Conservation (phyloP, 2,329 filamentous ascomycete genomes). For the Thielaviopsis euricoi region DNA sequence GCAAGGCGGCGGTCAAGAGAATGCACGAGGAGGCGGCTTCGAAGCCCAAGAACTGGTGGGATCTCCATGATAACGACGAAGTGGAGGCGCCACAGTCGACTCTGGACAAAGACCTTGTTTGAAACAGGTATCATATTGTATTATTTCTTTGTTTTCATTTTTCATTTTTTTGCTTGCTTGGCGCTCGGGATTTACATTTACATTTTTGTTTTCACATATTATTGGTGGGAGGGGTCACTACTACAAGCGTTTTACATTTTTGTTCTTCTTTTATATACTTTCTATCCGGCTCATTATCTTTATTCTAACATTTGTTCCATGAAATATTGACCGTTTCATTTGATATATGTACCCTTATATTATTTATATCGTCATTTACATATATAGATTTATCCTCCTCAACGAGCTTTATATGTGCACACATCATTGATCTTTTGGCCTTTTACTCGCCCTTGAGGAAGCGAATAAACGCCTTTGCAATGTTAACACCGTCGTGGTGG, state of each 20-base stretch:
- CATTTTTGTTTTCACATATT: neutral
- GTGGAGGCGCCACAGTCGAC: neutral
- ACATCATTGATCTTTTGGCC: neutral
- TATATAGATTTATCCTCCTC: neutral
- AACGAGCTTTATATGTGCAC: neutral
- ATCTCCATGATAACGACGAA: slow-evolving; percentile 17
- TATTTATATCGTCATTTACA: neutral
- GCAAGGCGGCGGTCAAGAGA: slow-evolving; percentile 2
- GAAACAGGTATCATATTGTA: neutral
- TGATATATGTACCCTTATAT: neutral
- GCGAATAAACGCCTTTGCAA: slow-evolving; percentile 57
- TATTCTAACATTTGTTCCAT: neutral
- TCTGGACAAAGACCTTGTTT: neutral
- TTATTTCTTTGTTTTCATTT: neutral
- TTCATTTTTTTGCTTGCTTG: neutral
- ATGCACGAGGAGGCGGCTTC: slow-evolving; percentile 14
- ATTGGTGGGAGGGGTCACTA: neutral
- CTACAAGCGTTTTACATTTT: neutral
- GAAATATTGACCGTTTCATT: neutral
- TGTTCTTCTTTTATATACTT: neutral
- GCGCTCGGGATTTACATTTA: neutral
- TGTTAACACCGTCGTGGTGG: slow-evolving; percentile 62
- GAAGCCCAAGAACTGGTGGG: slow-evolving; percentile 22
- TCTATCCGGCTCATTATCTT: neutral
- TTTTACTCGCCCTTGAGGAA: slow-evolving; percentile 46